These are phyloP conservation scores for Xylaria multiplex DNA, from an alignment of 2,329 filamentous ascomycete species.

Conservation along the genomic window DNA sequence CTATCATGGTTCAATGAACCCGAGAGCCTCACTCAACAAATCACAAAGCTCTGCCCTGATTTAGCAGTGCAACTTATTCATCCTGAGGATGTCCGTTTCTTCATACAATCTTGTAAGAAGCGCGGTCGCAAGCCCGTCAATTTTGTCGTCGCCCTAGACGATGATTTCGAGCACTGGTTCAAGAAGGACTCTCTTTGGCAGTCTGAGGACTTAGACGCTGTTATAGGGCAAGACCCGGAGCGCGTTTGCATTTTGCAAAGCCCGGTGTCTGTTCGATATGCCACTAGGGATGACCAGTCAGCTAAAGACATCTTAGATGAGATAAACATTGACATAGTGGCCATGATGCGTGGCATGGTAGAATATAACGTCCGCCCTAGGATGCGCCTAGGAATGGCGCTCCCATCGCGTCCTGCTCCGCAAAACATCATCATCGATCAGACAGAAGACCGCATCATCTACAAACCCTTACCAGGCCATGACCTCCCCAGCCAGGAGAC, in stretches of 20 bases:
- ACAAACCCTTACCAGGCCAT: constrained; percentile 15
- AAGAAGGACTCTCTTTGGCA: constrained; percentile 99
- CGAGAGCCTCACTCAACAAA: constrained; percentile 78
- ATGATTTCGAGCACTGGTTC: constrained; percentile 99
- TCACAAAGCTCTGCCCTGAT: constrained; percentile 85
- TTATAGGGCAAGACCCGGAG: constrained; percentile 94
- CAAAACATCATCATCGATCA: constrained; percentile 22
- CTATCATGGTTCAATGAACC: constrained; percentile 88
- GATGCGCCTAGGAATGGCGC: constrained; percentile 80
- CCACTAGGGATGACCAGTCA: constrained; percentile 88
- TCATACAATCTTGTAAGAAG: constrained; percentile 89
- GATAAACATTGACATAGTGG: constrained; percentile 88
- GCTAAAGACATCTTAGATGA: constrained; percentile 93
- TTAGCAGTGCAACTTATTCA: constrained; percentile 92
- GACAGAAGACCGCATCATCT: constrained; percentile 14
- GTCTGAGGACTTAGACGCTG: constrained; percentile 94
- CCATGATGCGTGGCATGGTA: constrained; percentile 75
- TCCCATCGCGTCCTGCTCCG: background rate
- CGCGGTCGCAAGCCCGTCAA: constrained; percentile 95
- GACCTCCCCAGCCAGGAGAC: constrained; percentile 18
- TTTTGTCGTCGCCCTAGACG: constrained; percentile 92
- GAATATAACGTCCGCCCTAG: constrained; percentile 78
- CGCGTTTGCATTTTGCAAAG: constrained; percentile 96
- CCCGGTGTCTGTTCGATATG: constrained; percentile 90
- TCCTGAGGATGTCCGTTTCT: constrained; percentile 97